Conservation (phyloP, 345 rosid species). For the Corchorus capsularis region DNA sequence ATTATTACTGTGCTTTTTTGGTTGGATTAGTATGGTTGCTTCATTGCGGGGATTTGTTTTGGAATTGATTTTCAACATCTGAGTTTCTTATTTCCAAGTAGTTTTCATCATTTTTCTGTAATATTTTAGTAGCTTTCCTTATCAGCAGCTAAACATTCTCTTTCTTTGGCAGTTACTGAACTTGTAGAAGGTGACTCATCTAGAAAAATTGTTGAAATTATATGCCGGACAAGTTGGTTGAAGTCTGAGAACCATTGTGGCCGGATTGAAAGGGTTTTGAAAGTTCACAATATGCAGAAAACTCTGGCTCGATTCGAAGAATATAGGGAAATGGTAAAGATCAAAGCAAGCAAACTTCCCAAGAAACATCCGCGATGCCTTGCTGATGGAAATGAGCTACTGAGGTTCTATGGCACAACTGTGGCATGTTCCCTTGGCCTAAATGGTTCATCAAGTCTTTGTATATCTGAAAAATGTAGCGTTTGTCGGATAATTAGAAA, state of each 20-base stretch:
- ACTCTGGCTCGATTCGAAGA: constrained; percentile 93
- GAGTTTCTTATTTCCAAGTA: not conserved
- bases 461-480: constrained; percentile 73
- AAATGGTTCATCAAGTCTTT: constrained; percentile 77
- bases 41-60: not conserved
- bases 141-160: constrained; percentile 22
- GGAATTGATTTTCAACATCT: not conserved
- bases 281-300: constrained; percentile 95
- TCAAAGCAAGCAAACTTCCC: constrained; percentile 76
- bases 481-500: constrained; percentile 76
- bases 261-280: constrained; percentile 85
- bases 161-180: constrained; percentile 69
- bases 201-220: constrained; percentile 96
- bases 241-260: constrained; percentile 88
- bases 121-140: constrained; percentile 13
- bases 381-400: constrained; percentile 94
- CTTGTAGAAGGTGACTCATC: constrained; percentile 97
- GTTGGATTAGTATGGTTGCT: too few relatives aligned
- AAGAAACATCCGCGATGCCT: constrained; percentile 95
- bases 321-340: constrained; percentile 83
- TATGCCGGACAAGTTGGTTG: constrained; percentile 89
- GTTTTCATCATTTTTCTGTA: not conserved
- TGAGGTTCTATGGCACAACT: constrained; percentile 87
- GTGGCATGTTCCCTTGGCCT: constrained; percentile 87
- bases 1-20: too few relatives aligned